Evolutionary conservation across 2,329 filamentous ascomycete genomes (phyloP).

Genomic region (Clonostachys byssicola): DNA sequence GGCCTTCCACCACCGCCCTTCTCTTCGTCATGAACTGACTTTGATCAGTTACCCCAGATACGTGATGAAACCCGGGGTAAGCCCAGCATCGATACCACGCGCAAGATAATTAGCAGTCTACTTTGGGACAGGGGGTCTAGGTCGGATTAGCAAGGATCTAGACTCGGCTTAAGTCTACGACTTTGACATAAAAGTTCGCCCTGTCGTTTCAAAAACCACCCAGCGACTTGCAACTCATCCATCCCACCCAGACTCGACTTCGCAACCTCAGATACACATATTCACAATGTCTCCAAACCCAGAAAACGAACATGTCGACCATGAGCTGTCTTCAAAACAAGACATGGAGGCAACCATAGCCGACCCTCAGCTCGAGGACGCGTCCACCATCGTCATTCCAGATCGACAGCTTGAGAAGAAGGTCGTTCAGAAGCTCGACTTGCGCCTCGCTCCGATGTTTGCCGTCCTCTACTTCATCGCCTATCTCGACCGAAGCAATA

Average conservation of each 20-base stretch:
- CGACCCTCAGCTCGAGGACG: neutral
- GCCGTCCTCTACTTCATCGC: conserved; percentile 15
- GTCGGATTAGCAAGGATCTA: no score
- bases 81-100: no score
- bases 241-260: neutral
- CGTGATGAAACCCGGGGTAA: no score
- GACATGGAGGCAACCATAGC: neutral
- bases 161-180: no score
- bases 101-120: no score
- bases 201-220: no score
- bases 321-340: neutral
- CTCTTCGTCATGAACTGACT: no score
- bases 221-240: no score
- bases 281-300: neutral
- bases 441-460: neutral
- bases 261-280: neutral
- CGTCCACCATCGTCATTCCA: neutral
- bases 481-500: conserved; percentile 22
- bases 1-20: no score
- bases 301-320: neutral
- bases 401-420: neutral
- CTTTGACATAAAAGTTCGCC: no score
- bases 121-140: no score
- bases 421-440: neutral
- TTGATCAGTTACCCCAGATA: no score